Percentiles rank a stretch among this genome's conserved stretches.
Evolutionary conservation across 192 early-diverging fungal genomes (phyloP).

Genomic region (Coemansia biformis): DNA sequence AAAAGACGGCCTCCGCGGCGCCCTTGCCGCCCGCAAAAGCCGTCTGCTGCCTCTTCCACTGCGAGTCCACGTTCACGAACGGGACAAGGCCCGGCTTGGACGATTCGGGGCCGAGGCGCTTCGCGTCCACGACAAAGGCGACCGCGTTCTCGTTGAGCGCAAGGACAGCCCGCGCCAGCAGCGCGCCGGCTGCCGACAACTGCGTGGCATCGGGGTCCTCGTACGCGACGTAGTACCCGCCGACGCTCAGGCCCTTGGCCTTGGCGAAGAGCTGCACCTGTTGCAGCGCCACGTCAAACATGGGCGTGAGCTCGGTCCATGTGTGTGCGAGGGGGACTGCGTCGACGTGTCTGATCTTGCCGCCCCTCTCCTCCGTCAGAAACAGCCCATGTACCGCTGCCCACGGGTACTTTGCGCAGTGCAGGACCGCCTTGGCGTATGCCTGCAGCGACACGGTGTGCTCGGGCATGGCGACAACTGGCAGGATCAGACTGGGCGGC

Average conservation of each 20-base stretch:
- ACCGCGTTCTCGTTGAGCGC: conserved; percentile 13
- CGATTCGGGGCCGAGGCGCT: conserved; percentile 24
- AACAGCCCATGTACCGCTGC: conserved; percentile 73
- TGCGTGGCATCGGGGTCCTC: conserved; percentile 29
- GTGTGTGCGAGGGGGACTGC: conserved; percentile 83
- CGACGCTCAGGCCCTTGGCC: conserved; percentile 22
- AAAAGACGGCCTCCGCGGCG: conserved; percentile 25
- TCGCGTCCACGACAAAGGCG: conserved; percentile 43
- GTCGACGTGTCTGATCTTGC: conserved; percentile 51
- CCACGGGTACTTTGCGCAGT: conserved; percentile 78
- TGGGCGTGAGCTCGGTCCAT: conserved; percentile 70
- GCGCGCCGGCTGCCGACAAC: conserved; percentile 32
- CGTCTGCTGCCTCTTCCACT: conserved; percentile 40
- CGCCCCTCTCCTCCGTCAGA: conserved; percentile 45
- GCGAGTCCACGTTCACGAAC: conserved; percentile 18
- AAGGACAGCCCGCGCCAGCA: conserved; percentile 31
- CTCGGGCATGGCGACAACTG: conserved; percentile 36
- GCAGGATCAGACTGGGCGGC: too few relatives aligned
- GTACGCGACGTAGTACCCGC: conserved; percentile 46
- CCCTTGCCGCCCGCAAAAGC: conserved; percentile 19
- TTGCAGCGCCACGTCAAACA: conserved; percentile 79
- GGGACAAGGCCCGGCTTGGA: conserved; percentile 21
- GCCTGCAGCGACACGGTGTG: conserved; percentile 54
- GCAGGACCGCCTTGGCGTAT: conserved; percentile 71
- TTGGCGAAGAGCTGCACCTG: conserved; percentile 55